Percentiles rank a stretch among this genome's conserved stretches.
Conservation (phyloP, 306 rosid genomes). For the Cucurbita argyrosperma region DNA sequence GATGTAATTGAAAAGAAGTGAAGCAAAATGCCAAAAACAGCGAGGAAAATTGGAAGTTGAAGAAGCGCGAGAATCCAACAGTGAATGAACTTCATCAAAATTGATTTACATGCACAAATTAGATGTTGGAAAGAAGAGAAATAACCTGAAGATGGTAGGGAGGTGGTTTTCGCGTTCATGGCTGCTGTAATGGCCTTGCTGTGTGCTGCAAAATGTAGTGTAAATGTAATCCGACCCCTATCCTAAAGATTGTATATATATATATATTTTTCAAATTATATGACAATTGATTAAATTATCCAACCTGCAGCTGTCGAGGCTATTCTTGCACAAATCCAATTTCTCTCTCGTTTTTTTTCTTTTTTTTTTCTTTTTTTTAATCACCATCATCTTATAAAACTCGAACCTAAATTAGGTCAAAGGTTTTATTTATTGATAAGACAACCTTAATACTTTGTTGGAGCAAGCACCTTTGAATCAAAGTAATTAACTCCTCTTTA, state of each 20-base stretch:
- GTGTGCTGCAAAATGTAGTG: neutral
- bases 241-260: neutral
- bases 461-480: too few relatives aligned
- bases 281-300: too few relatives aligned
- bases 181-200: constrained; percentile 25
- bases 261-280: too few relatives aligned
- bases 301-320: too few relatives aligned
- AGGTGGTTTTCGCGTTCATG: constrained; percentile 24
- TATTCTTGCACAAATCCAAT: too few relatives aligned
- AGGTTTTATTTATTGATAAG: too few relatives aligned
- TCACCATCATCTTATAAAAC: too few relatives aligned
- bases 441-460: too few relatives aligned
- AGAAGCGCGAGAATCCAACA: neutral
- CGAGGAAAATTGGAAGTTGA: neutral
- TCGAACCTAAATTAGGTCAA: too few relatives aligned
- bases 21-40: neutral
- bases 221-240: neutral
- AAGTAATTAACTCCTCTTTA: too few relatives aligned
- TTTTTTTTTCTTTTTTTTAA: too few relatives aligned
- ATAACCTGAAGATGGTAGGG: constrained; percentile 34
- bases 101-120: neutral
- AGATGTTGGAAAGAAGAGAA: neutral
- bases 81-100: neutral
- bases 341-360: too few relatives aligned
- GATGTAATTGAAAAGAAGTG: neutral